phyloP scores from a whole-genome alignment of 768 basidiomycete genomes.

The Chiua virens region DNA sequence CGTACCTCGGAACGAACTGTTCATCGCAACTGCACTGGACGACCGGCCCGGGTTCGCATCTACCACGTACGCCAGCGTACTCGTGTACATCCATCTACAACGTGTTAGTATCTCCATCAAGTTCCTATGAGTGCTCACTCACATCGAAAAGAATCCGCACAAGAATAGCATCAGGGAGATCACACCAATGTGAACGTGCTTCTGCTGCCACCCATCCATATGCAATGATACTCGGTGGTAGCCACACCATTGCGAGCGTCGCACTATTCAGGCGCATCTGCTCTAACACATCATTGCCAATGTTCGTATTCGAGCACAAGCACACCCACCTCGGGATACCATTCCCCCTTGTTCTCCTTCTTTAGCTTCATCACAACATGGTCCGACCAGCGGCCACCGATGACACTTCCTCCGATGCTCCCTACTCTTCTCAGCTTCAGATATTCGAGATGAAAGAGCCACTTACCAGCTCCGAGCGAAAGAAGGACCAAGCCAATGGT shows the following conservation, averaged over 20 bases:
- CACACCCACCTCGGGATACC: slow-evolving; percentile 63
- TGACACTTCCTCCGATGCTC: slow-evolving; percentile 50
- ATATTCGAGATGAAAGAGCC: not conserved
- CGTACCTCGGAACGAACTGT: slow-evolving; percentile 73
- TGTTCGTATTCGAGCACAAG: not conserved
- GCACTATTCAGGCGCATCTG: slow-evolving; percentile 77
- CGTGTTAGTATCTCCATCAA: slow-evolving; percentile 1
- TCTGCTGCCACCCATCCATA: slow-evolving; percentile 76
- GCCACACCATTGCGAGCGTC: slow-evolving; percentile 48
- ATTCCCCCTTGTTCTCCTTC: slow-evolving; percentile 43
- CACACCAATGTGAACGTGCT: slow-evolving; percentile 62
- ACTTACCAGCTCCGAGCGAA: slow-evolving; percentile 65
- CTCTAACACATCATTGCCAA: not conserved
- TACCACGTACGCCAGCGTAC: slow-evolving; percentile 80
- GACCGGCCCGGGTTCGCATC: slow-evolving; percentile 85
- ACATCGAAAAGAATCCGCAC: slow-evolving; percentile 76
- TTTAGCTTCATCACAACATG: slow-evolving; percentile 43
- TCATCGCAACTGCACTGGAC: slow-evolving; percentile 70
- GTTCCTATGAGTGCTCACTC: slow-evolving; percentile 21
- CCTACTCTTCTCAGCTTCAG: slow-evolving; percentile 30
- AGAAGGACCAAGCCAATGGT: slow-evolving; percentile 77
- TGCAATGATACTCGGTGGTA: slow-evolving; percentile 59
- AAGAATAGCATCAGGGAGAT: slow-evolving; percentile 73
- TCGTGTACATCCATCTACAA: slow-evolving; percentile 57
- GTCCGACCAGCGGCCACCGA: slow-evolving; percentile 63